Evolutionary conservation across 2,329 filamentous ascomycete genomes (phyloP), one percentile per base, ranked within the genome.

Genomic region (Fusarium beomiforme): DNA sequence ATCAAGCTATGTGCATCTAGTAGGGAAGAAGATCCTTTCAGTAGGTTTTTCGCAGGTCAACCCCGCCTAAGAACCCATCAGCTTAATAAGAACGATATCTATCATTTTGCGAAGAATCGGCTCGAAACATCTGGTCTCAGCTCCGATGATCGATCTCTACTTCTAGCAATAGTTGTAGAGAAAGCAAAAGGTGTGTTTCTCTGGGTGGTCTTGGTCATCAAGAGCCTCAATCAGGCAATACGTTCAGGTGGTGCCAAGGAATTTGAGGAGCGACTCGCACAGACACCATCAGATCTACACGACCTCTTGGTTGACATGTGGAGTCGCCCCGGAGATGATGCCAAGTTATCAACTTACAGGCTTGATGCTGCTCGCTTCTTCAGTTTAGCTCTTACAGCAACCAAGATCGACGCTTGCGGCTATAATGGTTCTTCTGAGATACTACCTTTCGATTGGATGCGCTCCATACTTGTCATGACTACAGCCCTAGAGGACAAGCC

Each of bases 131-230:
- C 26, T 2, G 26, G 44, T 0, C 14, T 47, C 2, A 12, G 4
- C 6, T 31, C 3, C 0, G 0, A 8, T 0, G 3, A 49, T 33
- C 26, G n/a, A 6, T 17, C 0, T 33, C 26, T 3, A 2, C n/a
- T 49, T 33, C 0, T 49, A 1, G 0, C 0, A 2, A 3, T 0
- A 10, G 16, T 50, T 1, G 47, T 50, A 6, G 0, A 2, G 0
- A 50, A 50, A 24, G 47, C 47, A 6, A 8, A 24, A 1, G 50
- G 50, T 1, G 50, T 54, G 1, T 42, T 54, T 14, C 50, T 54
- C 0, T 54, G 50, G 50, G 26, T 42, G 4, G 36, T 41, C 6
- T 23, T 54, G 0, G 24, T 1, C 0, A 1, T 33, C 4, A 14
- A 54, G 5, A 54, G 36, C 12, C 36, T 54, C 2, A 54, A 54